Conservation (phyloP, 495 filamentous ascomycete genomes). For the Trichoderma asperelloides region DNA sequence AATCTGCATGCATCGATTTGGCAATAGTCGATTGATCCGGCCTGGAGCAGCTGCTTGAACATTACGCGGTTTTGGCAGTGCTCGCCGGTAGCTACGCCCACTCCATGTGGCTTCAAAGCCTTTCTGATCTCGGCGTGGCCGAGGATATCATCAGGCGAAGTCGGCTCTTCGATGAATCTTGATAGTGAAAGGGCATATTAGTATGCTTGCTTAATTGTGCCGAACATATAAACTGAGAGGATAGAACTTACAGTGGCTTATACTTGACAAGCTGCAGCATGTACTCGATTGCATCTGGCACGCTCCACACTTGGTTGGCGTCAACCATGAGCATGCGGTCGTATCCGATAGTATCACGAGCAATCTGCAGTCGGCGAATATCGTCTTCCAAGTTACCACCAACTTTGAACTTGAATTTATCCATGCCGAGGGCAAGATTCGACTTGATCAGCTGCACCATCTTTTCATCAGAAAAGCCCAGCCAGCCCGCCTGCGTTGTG, state of each 20-base stretch:
- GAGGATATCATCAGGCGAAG: conserved; percentile 83
- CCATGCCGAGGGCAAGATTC: conserved; percentile 66
- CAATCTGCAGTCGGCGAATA: conserved; percentile 57
- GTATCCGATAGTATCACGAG: conserved; percentile 75
- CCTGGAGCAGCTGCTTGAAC: conserved; percentile 82
- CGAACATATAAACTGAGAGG: background rate
- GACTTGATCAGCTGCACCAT: conserved; percentile 63
- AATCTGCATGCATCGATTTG: conserved; percentile 92
- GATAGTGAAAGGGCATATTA: background rate
- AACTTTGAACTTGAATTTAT: conserved; percentile 90
- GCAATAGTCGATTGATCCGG: conserved; percentile 75
- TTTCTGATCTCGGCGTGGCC: conserved; percentile 79
- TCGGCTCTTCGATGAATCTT: conserved; percentile 97
- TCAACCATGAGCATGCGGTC: conserved; percentile 89
- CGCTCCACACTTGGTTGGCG: conserved; percentile 91
- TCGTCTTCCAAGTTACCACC: conserved; percentile 68
- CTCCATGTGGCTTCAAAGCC: conserved; percentile 61
- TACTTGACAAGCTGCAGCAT: conserved; percentile 77
- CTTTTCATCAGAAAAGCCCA: conserved; percentile 80
- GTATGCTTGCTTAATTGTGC: no score
- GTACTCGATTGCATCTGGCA: conserved; percentile 82
- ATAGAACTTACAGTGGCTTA: conserved; percentile 48
- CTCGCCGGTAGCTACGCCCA: conserved; percentile 91
- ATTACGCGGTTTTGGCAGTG: conserved; percentile 95
- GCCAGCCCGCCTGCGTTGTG: conserved; percentile 84